phyloP scores from a whole-genome alignment of 768 basidiomycete species.

The Phlebiopsis gigantea region DNA sequence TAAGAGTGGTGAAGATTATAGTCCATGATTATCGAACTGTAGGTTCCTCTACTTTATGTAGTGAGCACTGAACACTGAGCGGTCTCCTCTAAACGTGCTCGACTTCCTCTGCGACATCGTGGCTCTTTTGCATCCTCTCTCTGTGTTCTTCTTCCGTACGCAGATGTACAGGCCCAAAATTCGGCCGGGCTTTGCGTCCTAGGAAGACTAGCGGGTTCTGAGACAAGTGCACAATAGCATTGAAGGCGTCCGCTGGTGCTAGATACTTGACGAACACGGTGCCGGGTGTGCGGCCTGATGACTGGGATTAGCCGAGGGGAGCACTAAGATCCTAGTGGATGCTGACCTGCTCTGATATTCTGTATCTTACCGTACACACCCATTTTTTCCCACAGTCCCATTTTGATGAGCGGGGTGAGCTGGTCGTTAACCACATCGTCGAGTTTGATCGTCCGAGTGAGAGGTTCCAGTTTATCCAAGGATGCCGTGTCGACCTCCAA shows the following conservation, averaged over 20 bases:
- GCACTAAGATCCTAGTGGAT: background rate
- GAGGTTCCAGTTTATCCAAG: background rate
- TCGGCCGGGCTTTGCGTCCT: background rate
- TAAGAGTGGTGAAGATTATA: too few species aligned
- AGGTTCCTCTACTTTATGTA: too few species aligned
- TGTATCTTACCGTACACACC: background rate
- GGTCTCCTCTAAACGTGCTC: too few species aligned
- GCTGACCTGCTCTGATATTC: background rate
- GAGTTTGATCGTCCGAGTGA: background rate
- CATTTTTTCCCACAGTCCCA: background rate
- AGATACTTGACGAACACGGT: background rate
- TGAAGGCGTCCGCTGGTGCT: background rate
- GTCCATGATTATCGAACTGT: too few species aligned
- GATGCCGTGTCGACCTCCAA: background rate
- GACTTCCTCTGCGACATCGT: too few species aligned
- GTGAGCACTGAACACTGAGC: background rate
- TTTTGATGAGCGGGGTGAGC: background rate
- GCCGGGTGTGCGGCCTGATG: background rate
- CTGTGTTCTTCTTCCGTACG: background rate
- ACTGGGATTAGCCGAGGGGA: background rate
- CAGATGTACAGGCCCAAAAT: background rate
- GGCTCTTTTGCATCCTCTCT: background rate
- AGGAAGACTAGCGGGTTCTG: background rate
- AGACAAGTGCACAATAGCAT: background rate
- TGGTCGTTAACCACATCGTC: background rate